Conservation (phyloP, 495 filamentous ascomycete species). For the Aspergillus sclerotiicarbonarius region DNA sequence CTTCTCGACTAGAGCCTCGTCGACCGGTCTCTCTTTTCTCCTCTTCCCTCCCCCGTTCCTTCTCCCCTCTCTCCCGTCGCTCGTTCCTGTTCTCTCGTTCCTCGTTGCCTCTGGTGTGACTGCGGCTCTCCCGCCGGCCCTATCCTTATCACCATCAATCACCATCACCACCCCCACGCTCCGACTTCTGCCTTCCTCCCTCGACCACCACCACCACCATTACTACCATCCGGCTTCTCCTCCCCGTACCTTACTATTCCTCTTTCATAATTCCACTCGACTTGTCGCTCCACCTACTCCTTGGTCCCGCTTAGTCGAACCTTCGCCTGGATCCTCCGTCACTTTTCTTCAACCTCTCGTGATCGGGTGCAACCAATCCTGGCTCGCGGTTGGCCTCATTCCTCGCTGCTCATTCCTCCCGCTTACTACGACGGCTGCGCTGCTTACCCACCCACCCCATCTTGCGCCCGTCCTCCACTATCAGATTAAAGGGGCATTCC, state of each 20-base stretch:
- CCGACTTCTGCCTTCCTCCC: neutral
- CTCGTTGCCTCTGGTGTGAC: slow-evolving; percentile 2
- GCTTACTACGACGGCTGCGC: neutral
- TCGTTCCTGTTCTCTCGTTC: neutral
- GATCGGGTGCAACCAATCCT: neutral
- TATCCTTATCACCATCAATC: neutral
- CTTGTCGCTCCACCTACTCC: neutral
- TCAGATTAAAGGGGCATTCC: neutral
- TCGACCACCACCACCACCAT: neutral
- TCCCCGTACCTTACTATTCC: neutral
- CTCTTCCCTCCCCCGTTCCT: neutral
- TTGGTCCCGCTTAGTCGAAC: neutral
- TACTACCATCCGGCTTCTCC: neutral
- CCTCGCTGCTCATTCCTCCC: neutral
- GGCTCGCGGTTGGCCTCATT: neutral
- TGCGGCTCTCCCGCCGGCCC: neutral
- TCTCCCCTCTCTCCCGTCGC: neutral
- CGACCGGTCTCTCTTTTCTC: neutral
- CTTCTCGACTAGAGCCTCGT: neutral
- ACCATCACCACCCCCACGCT: slow-evolving; percentile 4
- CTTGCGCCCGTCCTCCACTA: neutral
- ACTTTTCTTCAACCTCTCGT: neutral
- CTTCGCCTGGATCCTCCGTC: neutral
- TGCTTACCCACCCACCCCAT: neutral
- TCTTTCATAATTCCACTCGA: neutral